Conservation (phyloP, 768 basidiomycete genomes). For the Auricularia heimuer region DNA sequence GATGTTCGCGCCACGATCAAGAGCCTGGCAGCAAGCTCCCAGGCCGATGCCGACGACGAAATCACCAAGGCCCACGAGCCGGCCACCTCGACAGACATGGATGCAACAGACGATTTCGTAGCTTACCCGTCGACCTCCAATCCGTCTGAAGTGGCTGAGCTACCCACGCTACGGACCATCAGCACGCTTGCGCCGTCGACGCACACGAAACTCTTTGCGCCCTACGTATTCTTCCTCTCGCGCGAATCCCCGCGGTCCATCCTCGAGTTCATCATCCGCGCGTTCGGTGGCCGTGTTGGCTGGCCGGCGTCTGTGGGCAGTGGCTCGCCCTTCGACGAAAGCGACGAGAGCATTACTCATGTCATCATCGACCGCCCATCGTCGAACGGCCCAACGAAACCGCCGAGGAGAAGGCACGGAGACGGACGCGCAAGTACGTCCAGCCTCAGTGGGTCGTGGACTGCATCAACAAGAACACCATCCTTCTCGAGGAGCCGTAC, state of each 20-base stretch:
- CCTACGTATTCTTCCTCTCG: conserved; percentile 88
- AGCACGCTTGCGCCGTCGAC: conserved; percentile 48
- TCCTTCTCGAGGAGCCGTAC: conserved; percentile 80
- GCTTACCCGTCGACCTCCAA: conserved; percentile 45
- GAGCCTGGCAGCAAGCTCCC: conserved; percentile 24
- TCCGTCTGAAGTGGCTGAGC: conserved; percentile 29
- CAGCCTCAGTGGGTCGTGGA: conserved; percentile 99
- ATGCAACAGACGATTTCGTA: conserved; percentile 70
- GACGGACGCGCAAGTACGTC: conserved; percentile 69
- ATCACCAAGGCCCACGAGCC: conserved; percentile 25
- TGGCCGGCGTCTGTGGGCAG: conserved; percentile 77
- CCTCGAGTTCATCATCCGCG: conserved; percentile 89
- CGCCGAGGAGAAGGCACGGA: conserved; percentile 48
- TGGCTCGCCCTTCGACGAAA: conserved; percentile 71
- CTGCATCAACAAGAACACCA: conserved; percentile 79
- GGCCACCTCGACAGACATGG: conserved; percentile 37
- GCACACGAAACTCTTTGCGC: conserved; percentile 61
- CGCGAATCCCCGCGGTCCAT: conserved; percentile 84
- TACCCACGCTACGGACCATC: conserved; percentile 63
- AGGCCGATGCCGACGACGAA: conserved; percentile 16
- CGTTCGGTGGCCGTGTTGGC: conserved; percentile 86
- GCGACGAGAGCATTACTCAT: conserved; percentile 82
- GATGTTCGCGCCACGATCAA: conserved; percentile 43
- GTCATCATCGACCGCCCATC: conserved; percentile 83
- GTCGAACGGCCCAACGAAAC: conserved; percentile 39